Evolutionary conservation across 2,329 filamentous ascomycete genomes (phyloP), one percentile per base, ranked within the genome.

Genomic region (Fusarium burgessii): DNA sequence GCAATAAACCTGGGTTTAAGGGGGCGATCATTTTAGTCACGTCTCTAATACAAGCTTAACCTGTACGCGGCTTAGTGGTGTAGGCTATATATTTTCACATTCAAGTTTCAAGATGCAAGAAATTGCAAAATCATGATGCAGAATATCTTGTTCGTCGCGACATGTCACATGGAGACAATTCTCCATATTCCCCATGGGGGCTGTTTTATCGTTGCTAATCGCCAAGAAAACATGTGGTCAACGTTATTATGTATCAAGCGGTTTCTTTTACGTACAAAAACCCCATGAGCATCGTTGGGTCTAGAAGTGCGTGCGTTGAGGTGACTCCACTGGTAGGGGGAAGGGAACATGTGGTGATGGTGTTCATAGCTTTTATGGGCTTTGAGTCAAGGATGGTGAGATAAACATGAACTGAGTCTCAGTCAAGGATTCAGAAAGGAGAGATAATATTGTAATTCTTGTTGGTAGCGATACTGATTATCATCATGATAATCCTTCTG

Each of bases 211-310:
- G 11, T 38, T 20, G 49, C 42, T 55, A 42, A 38, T 49, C 23
- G 54, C 56, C 62, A 47, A 68, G 62, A 36, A 67, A 67, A 68
- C 63, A 49, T 56, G 55, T 68, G 43, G 64, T 67, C 62, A 67
- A 62, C 9, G 49, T 62, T 68, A 67, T 68, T 62, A 62, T 67
- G 54, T 62, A 41, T 57, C 40, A 41, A 33, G 18, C 17, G 64
- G 38, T 67, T 67, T 68, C 56, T 67, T 67, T 67, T 67, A 67
- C 64, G 64, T 67, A 67, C 64, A 62, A 66, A 62, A 66, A 23
- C 45, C 45, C 29, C 36, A 61, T n/a, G 46, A 33, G 20, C 33
- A 13, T 23, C 64, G 56, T 40, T 50, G 47, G 36, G 43, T 61
- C 62, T 47, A 51, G 62, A 66, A 46, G 63, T 66, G 13, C 62